phyloP scores from a whole-genome alignment of 2,329 filamentous ascomycete genomes.

The Sporothrix globosa region DNA sequence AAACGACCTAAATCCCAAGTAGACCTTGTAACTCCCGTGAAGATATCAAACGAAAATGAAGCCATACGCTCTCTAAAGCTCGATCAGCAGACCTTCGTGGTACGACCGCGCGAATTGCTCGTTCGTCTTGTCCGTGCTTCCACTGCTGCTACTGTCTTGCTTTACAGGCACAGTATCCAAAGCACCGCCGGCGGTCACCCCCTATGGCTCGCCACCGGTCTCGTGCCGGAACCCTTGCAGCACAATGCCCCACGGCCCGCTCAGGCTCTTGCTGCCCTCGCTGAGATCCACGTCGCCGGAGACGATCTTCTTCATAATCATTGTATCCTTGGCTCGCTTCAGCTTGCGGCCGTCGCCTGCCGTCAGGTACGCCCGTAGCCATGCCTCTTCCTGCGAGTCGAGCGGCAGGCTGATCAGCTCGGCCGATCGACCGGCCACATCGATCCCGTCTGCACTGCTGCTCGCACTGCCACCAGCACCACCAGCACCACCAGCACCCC shows the following conservation, averaged over 20 bases:
- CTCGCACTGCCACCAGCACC: background rate
- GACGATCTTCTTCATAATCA: conserved; percentile 73
- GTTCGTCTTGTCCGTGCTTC: background rate
- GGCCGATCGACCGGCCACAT: conserved; percentile 59
- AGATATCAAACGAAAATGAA: background rate
- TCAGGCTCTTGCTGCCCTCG: conserved; percentile 46
- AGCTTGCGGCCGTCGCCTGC: conserved; percentile 66
- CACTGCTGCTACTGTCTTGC: background rate
- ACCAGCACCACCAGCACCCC: conserved; percentile 36
- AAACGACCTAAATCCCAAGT: conserved; percentile 17
- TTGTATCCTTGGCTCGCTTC: conserved; percentile 69
- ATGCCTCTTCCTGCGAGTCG: conserved; percentile 69
- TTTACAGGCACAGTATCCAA: background rate
- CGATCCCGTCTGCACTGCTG: conserved; percentile 30
- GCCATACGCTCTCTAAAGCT: conserved; percentile 8
- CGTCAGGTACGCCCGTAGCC: conserved; percentile 71
- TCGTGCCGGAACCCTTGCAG: conserved; percentile 57
- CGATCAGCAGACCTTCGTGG: conserved; percentile 33
- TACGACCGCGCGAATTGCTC: conserved; percentile 22
- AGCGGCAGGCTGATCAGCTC: conserved; percentile 76
- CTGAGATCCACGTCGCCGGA: conserved; percentile 62
- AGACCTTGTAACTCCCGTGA: background rate
- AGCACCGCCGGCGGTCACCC: conserved; percentile 5
- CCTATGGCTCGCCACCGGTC: conserved; percentile 39
- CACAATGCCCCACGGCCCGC: conserved; percentile 54